Base-by-base conservation (phyloP, 208 protist genomes). In the Porcisia hertigi region DNA sequence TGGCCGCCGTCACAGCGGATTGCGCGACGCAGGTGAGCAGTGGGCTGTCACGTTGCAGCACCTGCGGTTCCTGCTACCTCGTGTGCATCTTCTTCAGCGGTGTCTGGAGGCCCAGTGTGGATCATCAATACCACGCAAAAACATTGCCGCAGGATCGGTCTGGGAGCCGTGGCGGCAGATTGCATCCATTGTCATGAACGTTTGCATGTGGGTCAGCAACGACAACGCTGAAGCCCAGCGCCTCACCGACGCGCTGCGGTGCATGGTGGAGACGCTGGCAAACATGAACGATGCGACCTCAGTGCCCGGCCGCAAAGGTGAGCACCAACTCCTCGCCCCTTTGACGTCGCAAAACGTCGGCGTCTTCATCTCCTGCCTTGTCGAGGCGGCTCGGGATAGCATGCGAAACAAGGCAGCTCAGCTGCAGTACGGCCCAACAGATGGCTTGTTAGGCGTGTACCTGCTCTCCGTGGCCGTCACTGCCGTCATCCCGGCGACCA, bases 141-240 rank as follows among this genome's bases (percentile, higher is more conserved):
- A 30, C 1, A 18, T n/a, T 49, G 41, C 34, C 0, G 41, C 23
- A 34, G 41, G 23, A 9, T 30, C 3, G 20, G 18, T 77, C 53
- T 81, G 57, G 58, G 30, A 70, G 54, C 55, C 72, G 89, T 66
- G 45, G 71, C 59, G 67, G 69, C 54, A 82, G 79, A 39, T 82
- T 71, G 58, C 55, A 16, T 41, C 73, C 8, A 70, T 85, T 34
- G 59, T 92, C 12, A 86, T 93, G 83, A 94, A 96, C 65, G 89
- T 92, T 30, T 92, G 87, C 55, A 79, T 94, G 60, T 96, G 90
- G 87, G 81, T 91, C 43, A 71, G 79, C 16, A 96, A 96, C 76
- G 76, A 96, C 79, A 93, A 96, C 72, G 63, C 72, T 3, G 92
- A 96, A 54, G 89, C 88, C 5, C 41, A 71, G 43, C 88, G 92